Conservation (phyloP, 2,329 filamentous ascomycete species). For the Grosmannia huntii region DNA sequence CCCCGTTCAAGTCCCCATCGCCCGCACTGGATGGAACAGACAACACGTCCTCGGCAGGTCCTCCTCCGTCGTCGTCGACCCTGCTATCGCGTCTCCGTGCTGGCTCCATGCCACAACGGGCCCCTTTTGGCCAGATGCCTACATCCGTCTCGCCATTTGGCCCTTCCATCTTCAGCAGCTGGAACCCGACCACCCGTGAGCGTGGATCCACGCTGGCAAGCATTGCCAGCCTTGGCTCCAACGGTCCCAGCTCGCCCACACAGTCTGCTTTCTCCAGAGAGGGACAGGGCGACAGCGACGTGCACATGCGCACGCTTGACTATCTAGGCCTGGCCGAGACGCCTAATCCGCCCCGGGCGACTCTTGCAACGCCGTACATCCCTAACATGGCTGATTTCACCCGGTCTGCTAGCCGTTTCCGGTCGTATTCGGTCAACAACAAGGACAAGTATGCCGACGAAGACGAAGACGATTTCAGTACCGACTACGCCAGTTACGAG, state of each 20-base stretch:
- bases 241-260: slow-evolving; percentile 76
- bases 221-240: slow-evolving; percentile 78
- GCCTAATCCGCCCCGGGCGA: slow-evolving; percentile 66
- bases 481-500: slow-evolving; percentile 36
- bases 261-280: slow-evolving; percentile 80
- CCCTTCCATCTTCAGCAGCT: slow-evolving; percentile 79
- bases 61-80: slow-evolving; percentile 45
- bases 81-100: slow-evolving; percentile 77
- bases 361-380: slow-evolving; percentile 61
- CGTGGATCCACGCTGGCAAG: slow-evolving; percentile 73
- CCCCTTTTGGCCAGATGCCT: slow-evolving; percentile 45
- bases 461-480: slow-evolving; percentile 58
- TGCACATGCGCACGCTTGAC: slow-evolving; percentile 80
- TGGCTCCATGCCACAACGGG: slow-evolving; percentile 86
- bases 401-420: slow-evolving; percentile 73
- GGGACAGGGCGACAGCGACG: slow-evolving; percentile 73
- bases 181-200: slow-evolving; percentile 64
- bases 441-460: slow-evolving; percentile 94
- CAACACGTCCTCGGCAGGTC: slow-evolving; percentile 13
- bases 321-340: slow-evolving; percentile 93
- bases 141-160: slow-evolving; percentile 61
- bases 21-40: slow-evolving; percentile 38
- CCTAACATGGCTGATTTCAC: slow-evolving; percentile 64
- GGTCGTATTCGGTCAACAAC: slow-evolving; percentile 96
- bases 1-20: slow-evolving; percentile 64